Base-by-base conservation (phyloP, 768 basidiomycete genomes). In the Leccinum broughii region DNA sequence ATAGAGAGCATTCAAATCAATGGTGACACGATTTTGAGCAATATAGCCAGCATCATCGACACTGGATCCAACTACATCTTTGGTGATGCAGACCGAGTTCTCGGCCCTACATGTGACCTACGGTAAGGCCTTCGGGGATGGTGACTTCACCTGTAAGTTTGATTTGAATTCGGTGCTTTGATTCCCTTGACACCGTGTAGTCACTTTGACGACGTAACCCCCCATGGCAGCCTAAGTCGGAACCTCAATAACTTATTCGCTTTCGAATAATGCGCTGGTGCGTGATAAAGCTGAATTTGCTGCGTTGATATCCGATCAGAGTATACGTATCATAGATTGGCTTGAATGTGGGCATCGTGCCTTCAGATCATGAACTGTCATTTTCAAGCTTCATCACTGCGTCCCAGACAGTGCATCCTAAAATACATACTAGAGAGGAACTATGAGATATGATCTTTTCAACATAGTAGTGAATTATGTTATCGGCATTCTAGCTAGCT, bases 101-200 rank as follows among this genome's bases (percentile, higher is more conserved):
- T 49, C 48, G 0, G 14, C 1, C 3, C 22, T 64, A 32, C 51
- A 54, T 20, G 6, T 5, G 5, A 17, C 35, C 11, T 34, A 59
- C 17, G 58, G 61, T 46, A 70, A 65, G 60, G 58, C 22, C 67
- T 68, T 6, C 5, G 52, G 1, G 11, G 5, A 24, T 24, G 77
- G 75, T 11, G 59, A 7, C 58, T 77, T 80, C 62, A 74, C 77
- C 9, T 61, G 68, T 68, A 17, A 30, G 60, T 58, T 17, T 14
- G 68, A 66, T 50, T 59, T n/a, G 3, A 15, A n/a, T 37, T 4
- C 7, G 1, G 6, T 44, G 0, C 7, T 8, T 17, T n/a, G 13
- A 7, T 4, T 51, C 11, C 9, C 14, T 14, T 60, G 46, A 59
- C 48, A 2, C 13, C 10, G 10, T 24, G 1, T 24, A 67, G 68